Evolutionary conservation across 768 basidiomycete species (phyloP).

Genomic region (Tephrocybe sp.): DNA sequence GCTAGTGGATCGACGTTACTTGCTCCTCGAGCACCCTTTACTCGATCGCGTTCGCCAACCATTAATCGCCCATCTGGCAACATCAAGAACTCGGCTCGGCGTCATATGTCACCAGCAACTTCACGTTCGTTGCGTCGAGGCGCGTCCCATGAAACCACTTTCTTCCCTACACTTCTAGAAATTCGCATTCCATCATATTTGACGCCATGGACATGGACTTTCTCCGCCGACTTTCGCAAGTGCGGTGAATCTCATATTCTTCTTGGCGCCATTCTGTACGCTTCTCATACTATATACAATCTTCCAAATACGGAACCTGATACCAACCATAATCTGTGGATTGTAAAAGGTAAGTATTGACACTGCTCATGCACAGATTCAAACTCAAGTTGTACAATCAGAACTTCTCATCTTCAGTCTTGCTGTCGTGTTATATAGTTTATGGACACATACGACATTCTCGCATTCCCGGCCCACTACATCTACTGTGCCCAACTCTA

Average conservation of each 20-base stretch:
- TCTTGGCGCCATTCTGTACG: constrained; percentile 59
- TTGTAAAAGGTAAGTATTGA: constrained; percentile 48
- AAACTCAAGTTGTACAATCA: constrained; percentile 27
- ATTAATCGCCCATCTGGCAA: constrained; percentile 31
- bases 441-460: constrained; percentile 59
- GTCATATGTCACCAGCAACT: constrained; percentile 41
- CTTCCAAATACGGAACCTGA: constrained; percentile 25
- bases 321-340: constrained; percentile 38
- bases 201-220: constrained; percentile 37
- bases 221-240: constrained; percentile 62
- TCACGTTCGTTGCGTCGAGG: constrained; percentile 42
- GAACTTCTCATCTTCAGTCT: constrained; percentile 59
- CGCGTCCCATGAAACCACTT: constrained; percentile 21
- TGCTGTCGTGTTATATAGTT: constrained; percentile 57
- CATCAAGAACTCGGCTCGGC: constrained; percentile 30
- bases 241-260: constrained; percentile 67
- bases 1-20: constrained; percentile 29
- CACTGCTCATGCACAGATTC: constrained; percentile 5
- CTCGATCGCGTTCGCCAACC: constrained; percentile 73
- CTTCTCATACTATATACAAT: constrained; percentile 48
- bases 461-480: constrained; percentile 20
- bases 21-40: constrained; percentile 50
- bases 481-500: constrained; percentile 9
- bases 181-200: constrained; percentile 46
- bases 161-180: constrained; percentile 51